These are phyloP conservation scores for Puccinia novopanici DNA, from an alignment of 1,284 basidiomycete species.

Conservation along the genomic window DNA sequence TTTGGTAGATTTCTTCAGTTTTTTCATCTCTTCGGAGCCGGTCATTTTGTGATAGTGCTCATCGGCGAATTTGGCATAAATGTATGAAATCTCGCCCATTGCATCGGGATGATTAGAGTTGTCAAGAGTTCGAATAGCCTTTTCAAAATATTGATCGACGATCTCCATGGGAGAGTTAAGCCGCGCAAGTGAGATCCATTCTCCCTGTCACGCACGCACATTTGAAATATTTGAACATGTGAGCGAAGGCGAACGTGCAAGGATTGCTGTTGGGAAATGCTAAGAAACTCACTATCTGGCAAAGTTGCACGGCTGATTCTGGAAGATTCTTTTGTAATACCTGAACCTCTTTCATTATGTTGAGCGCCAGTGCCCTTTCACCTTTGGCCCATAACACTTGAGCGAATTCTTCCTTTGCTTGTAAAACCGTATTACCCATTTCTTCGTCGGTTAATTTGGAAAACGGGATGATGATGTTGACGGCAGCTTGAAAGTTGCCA, in stretches of 20 bases:
- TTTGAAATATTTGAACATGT: background rate
- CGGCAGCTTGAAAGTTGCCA: conserved; percentile 74
- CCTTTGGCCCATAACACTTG: conserved; percentile 84
- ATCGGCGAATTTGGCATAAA: conserved; percentile 86
- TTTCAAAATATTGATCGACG: conserved; percentile 44
- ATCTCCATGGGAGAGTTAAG: conserved; percentile 48
- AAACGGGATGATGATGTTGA: conserved; percentile 80
- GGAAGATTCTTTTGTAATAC: conserved; percentile 39
- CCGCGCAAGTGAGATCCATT: conserved; percentile 58
- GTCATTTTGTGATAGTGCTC: conserved; percentile 73
- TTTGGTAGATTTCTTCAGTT: conserved; percentile 73
- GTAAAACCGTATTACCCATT: conserved; percentile 58
- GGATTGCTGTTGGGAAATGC: background rate
- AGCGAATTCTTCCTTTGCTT: conserved; percentile 78
- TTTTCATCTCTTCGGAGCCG: conserved; percentile 71
- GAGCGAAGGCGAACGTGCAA: background rate
- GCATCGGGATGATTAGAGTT: conserved; percentile 55
- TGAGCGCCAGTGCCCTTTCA: conserved; percentile 80
- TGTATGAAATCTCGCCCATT: conserved; percentile 72
- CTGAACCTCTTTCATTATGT: conserved; percentile 66
- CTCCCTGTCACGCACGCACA: conserved; percentile 7
- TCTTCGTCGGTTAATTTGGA: conserved; percentile 65
- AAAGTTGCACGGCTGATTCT: conserved; percentile 38
- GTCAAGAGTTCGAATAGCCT: conserved; percentile 38
- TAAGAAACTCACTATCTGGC: conserved; percentile 33